phyloP scores from a whole-genome alignment of 2,329 filamentous ascomycete species.

The Fusarium sororula region DNA sequence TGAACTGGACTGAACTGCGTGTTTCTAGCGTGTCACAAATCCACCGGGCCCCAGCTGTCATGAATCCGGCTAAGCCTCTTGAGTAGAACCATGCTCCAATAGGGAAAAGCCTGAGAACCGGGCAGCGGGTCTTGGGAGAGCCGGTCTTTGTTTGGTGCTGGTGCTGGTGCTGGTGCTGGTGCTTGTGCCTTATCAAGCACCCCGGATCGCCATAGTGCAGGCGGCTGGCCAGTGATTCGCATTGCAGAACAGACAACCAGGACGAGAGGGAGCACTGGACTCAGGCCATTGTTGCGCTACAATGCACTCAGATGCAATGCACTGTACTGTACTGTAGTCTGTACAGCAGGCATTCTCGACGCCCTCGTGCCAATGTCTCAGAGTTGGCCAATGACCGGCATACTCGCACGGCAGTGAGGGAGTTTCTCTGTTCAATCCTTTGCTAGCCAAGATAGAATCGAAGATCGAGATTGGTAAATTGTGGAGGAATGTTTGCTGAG shows the following conservation, averaged over 20 bases:
- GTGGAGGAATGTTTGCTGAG: constrained; percentile 28
- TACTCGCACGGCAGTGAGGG: constrained; percentile 23
- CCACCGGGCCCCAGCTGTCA: constrained; percentile 38
- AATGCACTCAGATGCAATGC: neutral
- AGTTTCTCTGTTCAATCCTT: constrained; percentile 11
- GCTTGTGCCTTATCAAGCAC: constrained; percentile 32
- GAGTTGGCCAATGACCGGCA: constrained; percentile 8
- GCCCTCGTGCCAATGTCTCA: constrained; percentile 27
- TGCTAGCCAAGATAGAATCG: constrained; percentile 29
- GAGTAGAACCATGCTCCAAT: constrained; percentile 26
- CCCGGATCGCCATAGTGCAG: constrained; percentile 42
- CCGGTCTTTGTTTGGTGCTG: constrained; percentile 10
- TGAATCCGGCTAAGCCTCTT: constrained; percentile 32
- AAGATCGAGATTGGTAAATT: constrained; percentile 33
- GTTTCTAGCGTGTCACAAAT: constrained; percentile 26
- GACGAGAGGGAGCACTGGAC: neutral
- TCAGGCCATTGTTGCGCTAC: constrained; percentile 7
- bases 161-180: neutral
- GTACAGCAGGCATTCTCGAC: neutral
- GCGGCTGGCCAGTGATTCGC: constrained; percentile 1
- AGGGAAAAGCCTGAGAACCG: constrained; percentile 18
- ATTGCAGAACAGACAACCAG: neutral
- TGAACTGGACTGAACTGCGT: neutral
- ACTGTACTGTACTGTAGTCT: neutral
- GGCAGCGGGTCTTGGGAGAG: constrained; percentile 22